These are phyloP conservation scores for Tuber umbilicatum DNA, from an alignment of 495 filamentous ascomycete genomes.

Conservation along the genomic window DNA sequence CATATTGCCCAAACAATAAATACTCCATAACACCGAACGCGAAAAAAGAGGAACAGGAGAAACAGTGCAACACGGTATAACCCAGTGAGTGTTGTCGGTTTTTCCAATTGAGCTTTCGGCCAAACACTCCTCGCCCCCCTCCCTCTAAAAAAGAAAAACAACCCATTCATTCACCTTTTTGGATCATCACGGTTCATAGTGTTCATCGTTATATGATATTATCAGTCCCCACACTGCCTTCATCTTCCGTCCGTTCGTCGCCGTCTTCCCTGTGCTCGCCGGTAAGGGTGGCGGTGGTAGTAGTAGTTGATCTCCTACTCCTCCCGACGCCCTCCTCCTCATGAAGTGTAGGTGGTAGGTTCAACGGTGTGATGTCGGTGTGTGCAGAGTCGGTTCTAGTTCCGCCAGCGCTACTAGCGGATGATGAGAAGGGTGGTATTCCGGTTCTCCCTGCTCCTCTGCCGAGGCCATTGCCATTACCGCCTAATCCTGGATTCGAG, in stretches of 20 bases:
- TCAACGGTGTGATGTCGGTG: constrained; percentile 21
- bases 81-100: not conserved
- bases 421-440: constrained; percentile 34
- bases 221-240: not conserved
- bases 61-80: not conserved
- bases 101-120: not conserved
- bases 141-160: not conserved
- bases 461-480: constrained; percentile 12
- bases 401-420: constrained; percentile 30
- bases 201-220: not conserved
- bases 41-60: not conserved
- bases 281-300: not conserved
- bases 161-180: not conserved
- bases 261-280: not conserved
- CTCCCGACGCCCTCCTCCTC: constrained; percentile 10
- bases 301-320: not conserved
- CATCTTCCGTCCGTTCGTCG: not conserved
- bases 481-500: constrained; percentile 29
- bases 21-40: not conserved
- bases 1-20: not conserved
- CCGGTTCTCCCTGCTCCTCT: constrained; percentile 31
- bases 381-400: constrained; percentile 21
- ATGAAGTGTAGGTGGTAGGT: constrained; percentile 14
- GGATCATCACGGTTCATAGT: not conserved
- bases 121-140: not conserved